phyloP scores from a whole-genome alignment of 164 flowering plant species.

The Malania oleifera region DNA sequence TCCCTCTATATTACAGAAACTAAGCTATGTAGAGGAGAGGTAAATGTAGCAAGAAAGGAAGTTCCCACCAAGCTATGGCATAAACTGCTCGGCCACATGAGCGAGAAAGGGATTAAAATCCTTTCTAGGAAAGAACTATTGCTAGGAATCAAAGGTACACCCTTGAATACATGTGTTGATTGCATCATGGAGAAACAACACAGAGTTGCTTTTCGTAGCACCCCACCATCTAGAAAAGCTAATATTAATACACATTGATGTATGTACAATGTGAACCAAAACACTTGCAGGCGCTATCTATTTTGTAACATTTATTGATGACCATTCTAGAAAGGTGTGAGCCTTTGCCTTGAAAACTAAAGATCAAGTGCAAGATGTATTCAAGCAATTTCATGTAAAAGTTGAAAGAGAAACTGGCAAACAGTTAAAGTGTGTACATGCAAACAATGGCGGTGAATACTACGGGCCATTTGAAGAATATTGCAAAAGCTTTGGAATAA shows the following conservation, averaged over 20 bases:
- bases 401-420: neutral
- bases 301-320: neutral
- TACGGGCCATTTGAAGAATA: neutral
- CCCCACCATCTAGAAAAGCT: no score
- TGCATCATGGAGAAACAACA: no score
- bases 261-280: neutral
- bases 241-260: neutral
- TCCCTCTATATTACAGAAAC: neutral
- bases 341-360: neutral
- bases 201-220: no score
- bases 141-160: no score
- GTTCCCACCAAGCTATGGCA: neutral
- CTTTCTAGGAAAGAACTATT: no score
- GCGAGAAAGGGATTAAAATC: no score
- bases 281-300: neutral
- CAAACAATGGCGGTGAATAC: neutral
- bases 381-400: neutral
- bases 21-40: neutral
- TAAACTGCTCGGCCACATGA: no score
- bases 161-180: no score
- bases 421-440: neutral
- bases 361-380: neutral
- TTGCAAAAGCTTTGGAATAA: neutral
- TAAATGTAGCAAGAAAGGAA: neutral
- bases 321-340: neutral